Percentiles rank a stretch among this genome's conserved stretches.
phyloP scores from a whole-genome alignment of 2,329 filamentous ascomycete species.

The Diaporthe caulivora region DNA sequence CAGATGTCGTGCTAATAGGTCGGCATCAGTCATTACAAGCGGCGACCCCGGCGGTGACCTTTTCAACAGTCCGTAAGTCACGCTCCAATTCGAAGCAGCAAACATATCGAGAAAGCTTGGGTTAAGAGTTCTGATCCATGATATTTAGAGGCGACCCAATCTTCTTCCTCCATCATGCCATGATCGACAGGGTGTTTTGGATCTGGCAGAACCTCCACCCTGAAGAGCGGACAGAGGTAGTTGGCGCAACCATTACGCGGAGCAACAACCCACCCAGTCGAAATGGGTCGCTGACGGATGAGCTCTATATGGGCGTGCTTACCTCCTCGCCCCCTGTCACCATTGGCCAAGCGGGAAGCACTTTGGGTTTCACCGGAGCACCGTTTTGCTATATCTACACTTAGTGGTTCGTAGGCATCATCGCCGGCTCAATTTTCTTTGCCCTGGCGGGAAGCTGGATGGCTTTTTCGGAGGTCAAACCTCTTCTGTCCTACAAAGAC shows the following conservation, averaged over 20 bases:
- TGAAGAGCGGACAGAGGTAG: constrained; percentile 41
- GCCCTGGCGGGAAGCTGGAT: not conserved
- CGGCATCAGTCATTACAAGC: constrained; percentile 39
- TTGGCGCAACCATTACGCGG: constrained; percentile 8
- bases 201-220: constrained; percentile 52
- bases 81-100: too few relatives aligned
- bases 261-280: not conserved
- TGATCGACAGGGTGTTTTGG: constrained; percentile 50
- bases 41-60: constrained; percentile 43
- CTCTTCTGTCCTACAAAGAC: too few relatives aligned
- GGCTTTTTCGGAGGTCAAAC: too few relatives aligned
- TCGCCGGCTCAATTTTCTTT: not conserved
- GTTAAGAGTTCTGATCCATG: not conserved
- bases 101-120: not conserved
- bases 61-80: constrained; percentile 44
- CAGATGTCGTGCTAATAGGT: not conserved
- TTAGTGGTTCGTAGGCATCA: not conserved
- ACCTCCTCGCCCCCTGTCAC: constrained; percentile 10
- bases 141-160: constrained; percentile 46
- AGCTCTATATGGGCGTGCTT: constrained; percentile 14
- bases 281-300: constrained; percentile 7
- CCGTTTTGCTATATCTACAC: constrained; percentile 17
- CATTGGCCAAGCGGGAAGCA: constrained; percentile 12
- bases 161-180: constrained; percentile 51
- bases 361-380: constrained; percentile 4